Evolutionary conservation across 2,329 filamentous ascomycete genomes (phyloP), one percentile per base, ranked within the genome.

Genomic region (Cryphonectria nitschkei): DNA sequence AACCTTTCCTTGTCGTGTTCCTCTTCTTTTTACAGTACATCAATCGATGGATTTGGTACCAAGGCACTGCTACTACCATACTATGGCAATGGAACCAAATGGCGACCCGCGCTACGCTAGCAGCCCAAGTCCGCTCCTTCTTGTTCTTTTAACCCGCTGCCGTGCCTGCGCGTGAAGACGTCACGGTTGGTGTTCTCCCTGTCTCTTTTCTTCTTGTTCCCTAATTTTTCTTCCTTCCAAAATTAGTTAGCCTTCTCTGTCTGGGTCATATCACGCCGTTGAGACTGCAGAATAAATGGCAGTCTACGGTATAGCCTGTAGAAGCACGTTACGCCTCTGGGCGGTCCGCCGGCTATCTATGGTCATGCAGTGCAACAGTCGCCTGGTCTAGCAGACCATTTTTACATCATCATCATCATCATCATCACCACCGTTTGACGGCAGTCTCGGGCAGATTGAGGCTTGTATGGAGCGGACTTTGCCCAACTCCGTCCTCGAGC

Each of bases 381-480:
- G 52, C 26, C 2, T 56, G 11, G 26, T 29, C 26, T 29, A 13
- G 26, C 52, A 29, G 5, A 29, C 52, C 26, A 13, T 14, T 29
- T 14, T 13, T 3, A 26, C 34, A 37, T 37, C 34, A 37, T 37
- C 34, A 26, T 32, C 5, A 58, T 14, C 54, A 16, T 16, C 52
- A 26, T 4, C 29, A 9, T 19, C 29, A 32, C 14, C 52, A 32
- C 13, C 13, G 7, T 29, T 16, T 58, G 7, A 4, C 54, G 54
- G 26, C 26, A 29, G 52, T n/a, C 52, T 29, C 52, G 26, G 29
- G 54, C 54, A 58, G 54, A n/a, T 61, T 22, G 56, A 37, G 29
- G 32, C 56, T 60, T 60, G 56, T 60, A 16, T 37, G 56, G 56
- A 60, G 14, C 56, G 56, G 56, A 60, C 32, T 22, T 22, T 29